Evolutionary conservation across 345 rosid species (phyloP).

Genomic region (Leavenworthia alabamica): DNA sequence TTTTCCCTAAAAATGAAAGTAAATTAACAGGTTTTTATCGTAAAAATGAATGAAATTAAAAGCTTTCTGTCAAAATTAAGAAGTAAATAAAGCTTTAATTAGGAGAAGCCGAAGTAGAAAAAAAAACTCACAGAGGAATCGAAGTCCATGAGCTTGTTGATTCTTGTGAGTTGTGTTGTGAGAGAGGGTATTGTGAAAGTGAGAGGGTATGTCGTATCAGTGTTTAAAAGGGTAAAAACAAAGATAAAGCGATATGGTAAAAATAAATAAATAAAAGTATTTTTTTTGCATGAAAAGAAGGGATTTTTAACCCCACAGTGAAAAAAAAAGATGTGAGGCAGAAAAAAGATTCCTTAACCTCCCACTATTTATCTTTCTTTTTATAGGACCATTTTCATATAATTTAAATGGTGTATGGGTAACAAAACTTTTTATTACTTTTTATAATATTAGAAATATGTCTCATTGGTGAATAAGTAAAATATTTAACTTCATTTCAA

Average conservation of each 20-base stretch:
- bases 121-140: constrained; percentile 16
- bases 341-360: constrained; percentile 33
- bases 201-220: constrained; percentile 11
- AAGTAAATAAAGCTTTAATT: not conserved
- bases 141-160: constrained; percentile 32
- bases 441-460: not conserved
- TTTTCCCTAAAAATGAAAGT: constrained; percentile 9
- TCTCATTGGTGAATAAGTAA: not conserved
- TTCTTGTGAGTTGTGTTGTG: not conserved
- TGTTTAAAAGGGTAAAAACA: constrained; percentile 19
- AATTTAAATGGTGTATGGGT: constrained; percentile 10
- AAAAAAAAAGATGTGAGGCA: constrained; percentile 34
- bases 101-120: not conserved
- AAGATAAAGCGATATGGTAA: constrained; percentile 8
- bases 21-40: not conserved
- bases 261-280: constrained; percentile 8
- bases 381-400: constrained; percentile 20
- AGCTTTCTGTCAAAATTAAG: not conserved
- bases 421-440: not conserved
- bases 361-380: constrained; percentile 14
- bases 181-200: constrained; percentile 23
- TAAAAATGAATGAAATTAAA: not conserved
- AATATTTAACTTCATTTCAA: not conserved
- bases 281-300: constrained; percentile 30
- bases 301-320: constrained; percentile 37